Conservation (phyloP, 345 rosid genomes). For the Citropsis articulata region DNA sequence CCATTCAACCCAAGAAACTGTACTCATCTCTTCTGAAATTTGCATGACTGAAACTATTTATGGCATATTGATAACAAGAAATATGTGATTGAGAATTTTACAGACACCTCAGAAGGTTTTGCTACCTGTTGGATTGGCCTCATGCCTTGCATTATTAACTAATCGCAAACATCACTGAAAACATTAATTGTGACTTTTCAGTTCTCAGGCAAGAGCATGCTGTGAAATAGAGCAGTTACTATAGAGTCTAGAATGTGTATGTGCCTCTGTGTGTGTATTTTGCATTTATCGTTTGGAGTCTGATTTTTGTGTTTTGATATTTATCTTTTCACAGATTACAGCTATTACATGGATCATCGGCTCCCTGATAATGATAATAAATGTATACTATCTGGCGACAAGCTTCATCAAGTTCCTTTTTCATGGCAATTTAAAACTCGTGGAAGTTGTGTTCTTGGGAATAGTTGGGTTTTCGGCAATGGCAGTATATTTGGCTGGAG, state of each 20-base stretch:
- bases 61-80: neutral
- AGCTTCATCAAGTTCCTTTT: constrained; percentile 62
- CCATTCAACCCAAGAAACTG: neutral
- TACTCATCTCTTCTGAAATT: neutral
- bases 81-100: neutral
- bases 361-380: constrained; percentile 69
- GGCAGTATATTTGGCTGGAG: constrained; percentile 59
- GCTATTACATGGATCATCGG: constrained; percentile 80
- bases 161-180: neutral
- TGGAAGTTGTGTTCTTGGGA: constrained; percentile 44
- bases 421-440: constrained; percentile 39
- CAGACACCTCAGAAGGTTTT: neutral
- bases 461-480: constrained; percentile 61
- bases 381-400: constrained; percentile 57
- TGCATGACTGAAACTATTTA: neutral
- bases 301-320: neutral
- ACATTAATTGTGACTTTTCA: neutral
- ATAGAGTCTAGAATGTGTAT: neutral
- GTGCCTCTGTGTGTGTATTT: neutral
- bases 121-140: neutral
- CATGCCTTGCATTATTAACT: neutral
- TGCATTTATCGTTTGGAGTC: neutral
- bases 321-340: constrained; percentile 42
- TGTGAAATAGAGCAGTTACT: neutral
- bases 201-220: neutral